A percentile compares a stretch with the other conserved stretches of the same genome.
Conservation (phyloP, 1,284 basidiomycete species). For the Cutaneotrichosporon mucoides region DNA sequence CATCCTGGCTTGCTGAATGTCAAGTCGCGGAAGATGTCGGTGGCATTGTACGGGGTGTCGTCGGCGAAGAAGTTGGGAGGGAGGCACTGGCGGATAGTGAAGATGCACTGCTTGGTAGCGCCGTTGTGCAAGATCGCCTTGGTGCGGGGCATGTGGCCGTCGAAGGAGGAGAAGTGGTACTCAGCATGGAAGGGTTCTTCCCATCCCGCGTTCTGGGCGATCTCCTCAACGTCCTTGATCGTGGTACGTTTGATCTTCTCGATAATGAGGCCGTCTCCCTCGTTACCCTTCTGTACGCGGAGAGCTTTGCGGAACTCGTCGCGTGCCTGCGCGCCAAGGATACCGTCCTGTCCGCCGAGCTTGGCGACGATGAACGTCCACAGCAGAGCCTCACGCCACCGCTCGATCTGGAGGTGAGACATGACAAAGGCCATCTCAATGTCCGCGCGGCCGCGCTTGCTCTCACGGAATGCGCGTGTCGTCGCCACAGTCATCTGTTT, state of each 20-base stretch:
- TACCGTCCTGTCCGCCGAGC: constrained; percentile 31
- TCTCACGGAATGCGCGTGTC: constrained; percentile 36
- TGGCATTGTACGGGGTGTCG: constrained; percentile 15
- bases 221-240: constrained; percentile 21
- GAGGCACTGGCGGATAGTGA: constrained; percentile 32
- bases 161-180: constrained; percentile 20
- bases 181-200: constrained; percentile 23
- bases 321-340: constrained; percentile 26
- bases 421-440: constrained; percentile 39
- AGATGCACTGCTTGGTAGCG: constrained; percentile 17
- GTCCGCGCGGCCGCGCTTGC: constrained; percentile 32
- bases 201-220: constrained; percentile 27
- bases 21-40: constrained; percentile 35
- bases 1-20: constrained; percentile 39
- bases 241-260: constrained; percentile 23
- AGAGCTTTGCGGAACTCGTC: constrained; percentile 26
- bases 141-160: constrained; percentile 27
- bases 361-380: constrained; percentile 39
- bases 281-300: constrained; percentile 11
- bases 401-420: constrained; percentile 36
- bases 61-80: constrained; percentile 28
- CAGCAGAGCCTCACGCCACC: constrained; percentile 43
- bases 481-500: constrained; percentile 23
- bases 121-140: background rate
- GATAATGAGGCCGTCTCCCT: constrained; percentile 11